A percentile compares a stretch with the other conserved stretches of the same genome.
Conservation (phyloP, 2,329 filamentous ascomycete species). For the Fusarium tjaetaba region DNA sequence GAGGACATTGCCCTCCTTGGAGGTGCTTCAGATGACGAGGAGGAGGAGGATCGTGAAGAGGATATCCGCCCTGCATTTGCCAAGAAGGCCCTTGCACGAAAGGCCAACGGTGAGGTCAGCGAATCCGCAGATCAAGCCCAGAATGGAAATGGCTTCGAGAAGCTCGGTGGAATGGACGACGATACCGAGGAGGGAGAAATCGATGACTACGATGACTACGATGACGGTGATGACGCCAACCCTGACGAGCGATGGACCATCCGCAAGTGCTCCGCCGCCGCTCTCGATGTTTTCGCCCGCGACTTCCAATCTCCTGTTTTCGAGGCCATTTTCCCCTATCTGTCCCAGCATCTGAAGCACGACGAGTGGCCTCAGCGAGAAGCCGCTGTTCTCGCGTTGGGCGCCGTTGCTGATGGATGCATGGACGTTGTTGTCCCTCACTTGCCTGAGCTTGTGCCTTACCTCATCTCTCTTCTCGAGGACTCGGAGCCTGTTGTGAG, state of each 20-base stretch:
- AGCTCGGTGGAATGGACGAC: conserved; percentile 70
- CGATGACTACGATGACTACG: conserved; percentile 74
- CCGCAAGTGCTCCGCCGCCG: conserved; percentile 95
- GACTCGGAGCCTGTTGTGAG: conserved; percentile 91
- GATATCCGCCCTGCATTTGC: conserved; percentile 95
- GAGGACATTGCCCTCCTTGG: conserved; percentile 90
- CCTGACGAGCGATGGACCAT: conserved; percentile 95
- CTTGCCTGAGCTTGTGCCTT: conserved; percentile 88
- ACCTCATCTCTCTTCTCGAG: conserved; percentile 84
- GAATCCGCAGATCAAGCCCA: conserved; percentile 61
- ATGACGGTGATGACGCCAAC: conserved; percentile 80
- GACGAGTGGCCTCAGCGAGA: conserved; percentile 92
- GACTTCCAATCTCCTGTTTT: conserved; percentile 92
- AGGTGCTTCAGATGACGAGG: conserved; percentile 87
- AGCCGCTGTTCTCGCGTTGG: conserved; percentile 91
- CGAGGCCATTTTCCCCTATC: conserved; percentile 88
- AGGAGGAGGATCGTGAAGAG: conserved; percentile 87
- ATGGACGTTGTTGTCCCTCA: conserved; percentile 90
- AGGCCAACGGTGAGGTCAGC: conserved; percentile 62
- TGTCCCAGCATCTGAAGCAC: conserved; percentile 89
- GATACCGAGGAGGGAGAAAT: conserved; percentile 91
- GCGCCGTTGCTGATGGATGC: conserved; percentile 94
- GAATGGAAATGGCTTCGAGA: conserved; percentile 66
- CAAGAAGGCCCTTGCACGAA: conserved; percentile 69
- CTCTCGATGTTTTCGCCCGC: conserved; percentile 90